These are phyloP conservation scores for Metschnikowia continentalis DNA, from an alignment of 805 yeast genomes.

Conservation along the genomic window DNA sequence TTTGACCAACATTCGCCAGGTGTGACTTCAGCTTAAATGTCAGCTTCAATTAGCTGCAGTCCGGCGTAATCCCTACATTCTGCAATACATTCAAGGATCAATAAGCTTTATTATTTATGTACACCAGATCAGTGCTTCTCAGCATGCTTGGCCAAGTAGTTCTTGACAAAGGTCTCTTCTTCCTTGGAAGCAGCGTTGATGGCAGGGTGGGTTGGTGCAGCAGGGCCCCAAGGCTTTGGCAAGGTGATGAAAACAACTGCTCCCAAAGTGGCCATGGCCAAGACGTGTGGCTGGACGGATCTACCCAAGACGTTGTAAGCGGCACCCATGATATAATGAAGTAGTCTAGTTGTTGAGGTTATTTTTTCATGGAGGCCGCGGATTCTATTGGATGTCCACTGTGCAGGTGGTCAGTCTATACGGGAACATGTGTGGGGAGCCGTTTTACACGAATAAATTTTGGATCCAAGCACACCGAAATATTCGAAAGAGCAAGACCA, in stretches of 20 bases:
- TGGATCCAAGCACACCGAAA: no score
- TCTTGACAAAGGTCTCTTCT: slow-evolving; percentile 77
- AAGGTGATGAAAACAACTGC: slow-evolving; percentile 56
- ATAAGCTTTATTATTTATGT: not conserved
- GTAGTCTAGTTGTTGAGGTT: not conserved
- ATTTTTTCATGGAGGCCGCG: slow-evolving; percentile 8
- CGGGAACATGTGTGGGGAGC: not conserved
- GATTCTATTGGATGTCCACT: slow-evolving; percentile 10
- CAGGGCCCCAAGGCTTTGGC: slow-evolving; percentile 73
- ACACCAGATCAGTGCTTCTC: slow-evolving; percentile 15
- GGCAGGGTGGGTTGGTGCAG: slow-evolving; percentile 59
- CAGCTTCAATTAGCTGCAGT: not conserved
- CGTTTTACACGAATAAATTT: not conserved
- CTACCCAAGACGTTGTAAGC: slow-evolving; percentile 83
- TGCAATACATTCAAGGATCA: not conserved
- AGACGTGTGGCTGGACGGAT: slow-evolving; percentile 74
- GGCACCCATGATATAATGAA: slow-evolving; percentile 56
- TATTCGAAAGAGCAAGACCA: not conserved
- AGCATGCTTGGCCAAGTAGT: slow-evolving; percentile 56
- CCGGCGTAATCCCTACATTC: not conserved
- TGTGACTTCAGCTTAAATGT: no score
- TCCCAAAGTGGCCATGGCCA: slow-evolving; percentile 79
- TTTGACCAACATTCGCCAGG: not conserved
- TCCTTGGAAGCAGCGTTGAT: slow-evolving; percentile 78
- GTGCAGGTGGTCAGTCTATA: slow-evolving; percentile 2